Evolutionary conservation across 2,329 filamentous ascomycete genomes (phyloP).

Genomic region (Massarina eburnea): DNA sequence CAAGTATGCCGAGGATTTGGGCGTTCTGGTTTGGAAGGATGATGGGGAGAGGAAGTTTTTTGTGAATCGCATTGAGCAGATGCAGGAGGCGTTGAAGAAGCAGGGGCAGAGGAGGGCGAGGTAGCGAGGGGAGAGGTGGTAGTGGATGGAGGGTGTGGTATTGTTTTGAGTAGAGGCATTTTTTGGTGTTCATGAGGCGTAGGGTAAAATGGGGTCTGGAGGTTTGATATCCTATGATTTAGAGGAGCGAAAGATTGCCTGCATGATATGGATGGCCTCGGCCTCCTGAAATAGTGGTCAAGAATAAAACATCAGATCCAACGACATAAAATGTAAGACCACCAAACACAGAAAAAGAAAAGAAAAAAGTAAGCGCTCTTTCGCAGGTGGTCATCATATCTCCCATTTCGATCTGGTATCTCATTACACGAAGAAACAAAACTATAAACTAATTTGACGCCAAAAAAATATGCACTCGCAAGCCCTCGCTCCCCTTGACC

Average conservation of each 20-base stretch:
- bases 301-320: too few species aligned
- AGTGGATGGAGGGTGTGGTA: too few species aligned
- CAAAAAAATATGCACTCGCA: not conserved
- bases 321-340: too few species aligned
- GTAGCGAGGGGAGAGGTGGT: not conserved
- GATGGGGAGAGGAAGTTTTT: constrained; percentile 84
- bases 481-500: not conserved
- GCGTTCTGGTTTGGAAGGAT: constrained; percentile 85
- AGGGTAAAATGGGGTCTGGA: too few species aligned
- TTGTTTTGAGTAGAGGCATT: too few species aligned
- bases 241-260: too few species aligned
- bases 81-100: constrained; percentile 74
- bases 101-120: constrained; percentile 17
- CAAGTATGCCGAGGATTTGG: constrained; percentile 82
- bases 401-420: constrained; percentile 1
- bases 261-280: too few species aligned
- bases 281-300: too few species aligned
- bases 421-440: not conserved
- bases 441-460: not conserved
- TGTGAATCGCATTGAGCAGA: constrained; percentile 86
- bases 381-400: too few species aligned
- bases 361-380: too few species aligned
- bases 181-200: not conserved
- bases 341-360: too few species aligned
- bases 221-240: too few species aligned